Evolutionary conservation across 2,329 filamentous ascomycete genomes (phyloP), one percentile per base, ranked within the genome.

Genomic region (Aureobasidium sp.): DNA sequence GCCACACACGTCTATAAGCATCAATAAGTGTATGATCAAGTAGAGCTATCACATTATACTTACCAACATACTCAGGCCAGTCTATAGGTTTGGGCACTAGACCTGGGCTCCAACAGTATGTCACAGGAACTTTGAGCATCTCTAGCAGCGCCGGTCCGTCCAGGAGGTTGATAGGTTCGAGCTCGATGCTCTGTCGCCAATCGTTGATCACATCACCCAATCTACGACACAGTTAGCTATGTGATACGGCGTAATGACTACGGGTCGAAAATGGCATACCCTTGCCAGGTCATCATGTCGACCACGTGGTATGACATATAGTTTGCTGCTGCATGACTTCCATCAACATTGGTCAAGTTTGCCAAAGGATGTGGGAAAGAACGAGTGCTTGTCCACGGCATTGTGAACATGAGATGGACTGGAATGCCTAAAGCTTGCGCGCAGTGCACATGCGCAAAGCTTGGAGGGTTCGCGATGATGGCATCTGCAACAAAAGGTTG

Each of bases 281-380:
- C 91, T 74, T 96, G 91, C 91, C 91, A 96, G 11, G 91, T 92
- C 81, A 96, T 85, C 83, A 95, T 90, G 67, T 96, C 91, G 2
- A 96, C 88, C 25, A 96, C 78, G 0, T 87, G 85, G 68, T 96
- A 96, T 0, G 88, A 89, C 61, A 95, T 80, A 69, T 90, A 93
- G 67, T 94, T 96, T 0, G 89, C 88, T 62, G 90, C 81, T n/a
- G 83, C 83, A 5, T 84, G 80, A 67, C 94, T 90, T 1, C 88
- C 87, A 67, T 91, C 90, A 0, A 86, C 85, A 1, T 85, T 85
- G 64, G 89, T 83, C 61, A 96, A 86, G 65, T 94, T 93, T 0
- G 91, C 90, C 29, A 96, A 78, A 0, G 91, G 91, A 68, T 96
- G 91, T 0, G 90, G 89, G 66, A 96, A 96, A 0, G 88, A 84